Evolutionary conservation across 2,329 filamentous ascomycete genomes (phyloP).

Genomic region (Hypoxylon sp.): DNA sequence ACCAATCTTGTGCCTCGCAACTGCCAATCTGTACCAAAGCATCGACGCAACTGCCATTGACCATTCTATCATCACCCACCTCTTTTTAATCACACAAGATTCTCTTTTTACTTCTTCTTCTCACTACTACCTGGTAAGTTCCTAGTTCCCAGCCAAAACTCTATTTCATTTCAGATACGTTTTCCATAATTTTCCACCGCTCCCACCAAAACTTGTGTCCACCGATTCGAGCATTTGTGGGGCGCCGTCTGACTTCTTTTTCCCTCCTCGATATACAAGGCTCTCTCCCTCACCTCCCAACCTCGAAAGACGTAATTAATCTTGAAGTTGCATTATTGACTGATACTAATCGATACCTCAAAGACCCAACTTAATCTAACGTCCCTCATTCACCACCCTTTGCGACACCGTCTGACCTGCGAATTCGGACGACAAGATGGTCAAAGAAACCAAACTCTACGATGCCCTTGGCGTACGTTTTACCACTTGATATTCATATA

Average conservation of each 20-base stretch:
- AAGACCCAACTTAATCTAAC: constrained; percentile 22
- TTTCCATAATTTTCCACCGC: constrained; percentile 18
- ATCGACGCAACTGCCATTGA: constrained; percentile 10
- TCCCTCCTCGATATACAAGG: constrained; percentile 36
- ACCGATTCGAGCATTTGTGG: constrained; percentile 45
- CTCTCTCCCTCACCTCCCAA: constrained; percentile 9
- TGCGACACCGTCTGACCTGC: constrained; percentile 19
- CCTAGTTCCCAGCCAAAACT: background rate
- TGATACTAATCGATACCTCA: constrained; percentile 12
- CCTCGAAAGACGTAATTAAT: constrained; percentile 1
- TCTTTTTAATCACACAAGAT: constrained; percentile 10
- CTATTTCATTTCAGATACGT: constrained; percentile 1
- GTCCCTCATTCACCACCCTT: constrained; percentile 9
- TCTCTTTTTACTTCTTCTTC: constrained; percentile 10
- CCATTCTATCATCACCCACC: constrained; percentile 17
- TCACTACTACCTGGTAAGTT: constrained; percentile 31
- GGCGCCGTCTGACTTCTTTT: constrained; percentile 44
- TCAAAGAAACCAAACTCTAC: constrained; percentile 83
- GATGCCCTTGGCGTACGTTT: constrained; percentile 79
- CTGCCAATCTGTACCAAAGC: constrained; percentile 17
- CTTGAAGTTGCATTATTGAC: constrained; percentile 10
- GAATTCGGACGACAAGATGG: constrained; percentile 68
- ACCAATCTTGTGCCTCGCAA: constrained; percentile 30
- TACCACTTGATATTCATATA: constrained; percentile 1
- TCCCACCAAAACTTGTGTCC: constrained; percentile 14